phyloP scores from a whole-genome alignment of 257 asterid species.

The Solanum raphanifolium region DNA sequence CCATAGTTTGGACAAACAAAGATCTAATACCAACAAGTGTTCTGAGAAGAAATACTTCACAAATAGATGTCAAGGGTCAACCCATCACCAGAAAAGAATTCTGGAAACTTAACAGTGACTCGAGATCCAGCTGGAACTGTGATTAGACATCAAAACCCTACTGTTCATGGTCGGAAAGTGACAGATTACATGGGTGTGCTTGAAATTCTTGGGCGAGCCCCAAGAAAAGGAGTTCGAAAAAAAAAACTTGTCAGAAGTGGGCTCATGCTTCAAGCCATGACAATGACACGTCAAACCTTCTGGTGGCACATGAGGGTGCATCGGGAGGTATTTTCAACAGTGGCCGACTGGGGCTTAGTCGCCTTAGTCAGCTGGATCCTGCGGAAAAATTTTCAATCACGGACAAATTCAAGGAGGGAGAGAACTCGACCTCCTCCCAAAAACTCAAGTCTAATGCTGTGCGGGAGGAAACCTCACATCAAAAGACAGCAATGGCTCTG shows the following conservation, averaged over 20 bases:
- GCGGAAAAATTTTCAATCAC: not conserved
- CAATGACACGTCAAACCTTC: not conserved
- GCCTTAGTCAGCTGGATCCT: not conserved
- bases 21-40: not conserved
- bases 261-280: not conserved
- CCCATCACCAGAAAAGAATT: not conserved
- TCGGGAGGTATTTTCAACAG: not conserved
- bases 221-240: not conserved
- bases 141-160: not conserved
- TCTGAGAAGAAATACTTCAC: not conserved
- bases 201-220: not conserved
- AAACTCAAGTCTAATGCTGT: not conserved
- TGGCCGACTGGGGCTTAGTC: not conserved
- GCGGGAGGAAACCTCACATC: not conserved
- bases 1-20: not conserved
- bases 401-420: not conserved
- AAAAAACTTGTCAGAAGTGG: not conserved
- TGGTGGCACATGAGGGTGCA: not conserved
- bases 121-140: not conserved
- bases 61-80: not conserved
- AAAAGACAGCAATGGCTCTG: not conserved
- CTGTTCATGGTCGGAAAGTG: not conserved
- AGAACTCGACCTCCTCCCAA: not conserved
- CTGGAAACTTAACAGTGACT: not conserved
- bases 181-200: not conserved